A percentile compares a stretch with the other conserved stretches of the same genome.
Evolutionary conservation across 2,329 filamentous ascomycete species (phyloP).

Genomic region (Diaporthe citri): DNA sequence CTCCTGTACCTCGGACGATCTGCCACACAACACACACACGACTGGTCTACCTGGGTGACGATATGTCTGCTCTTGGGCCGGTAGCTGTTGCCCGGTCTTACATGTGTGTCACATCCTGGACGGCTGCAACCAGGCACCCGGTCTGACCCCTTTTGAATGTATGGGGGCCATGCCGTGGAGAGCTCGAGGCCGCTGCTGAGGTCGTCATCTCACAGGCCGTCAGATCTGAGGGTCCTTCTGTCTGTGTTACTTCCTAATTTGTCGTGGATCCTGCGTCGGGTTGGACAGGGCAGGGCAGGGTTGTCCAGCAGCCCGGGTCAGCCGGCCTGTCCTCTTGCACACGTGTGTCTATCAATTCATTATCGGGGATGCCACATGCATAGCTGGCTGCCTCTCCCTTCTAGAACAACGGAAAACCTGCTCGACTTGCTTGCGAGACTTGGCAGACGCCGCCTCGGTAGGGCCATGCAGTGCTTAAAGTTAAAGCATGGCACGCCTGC

Average conservation of each 20-base stretch:
- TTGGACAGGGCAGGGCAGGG: neutral
- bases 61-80: neutral
- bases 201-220: neutral
- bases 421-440: neutral
- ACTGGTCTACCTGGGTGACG: neutral
- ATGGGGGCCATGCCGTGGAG: neutral
- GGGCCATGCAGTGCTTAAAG: slow-evolving; percentile 10
- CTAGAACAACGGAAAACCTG: slow-evolving; percentile 10
- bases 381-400: slow-evolving; percentile 1
- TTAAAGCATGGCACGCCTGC: neutral
- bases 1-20: slow-evolving; percentile 1
- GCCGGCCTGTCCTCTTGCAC: neutral
- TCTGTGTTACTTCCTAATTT: neutral
- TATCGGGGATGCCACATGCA: neutral
- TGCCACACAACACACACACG: neutral
- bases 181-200: neutral
- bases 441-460: slow-evolving; percentile 7
- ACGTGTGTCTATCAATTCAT: neutral
- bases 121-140: too few species aligned
- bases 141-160: neutral
- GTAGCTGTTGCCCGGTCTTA: neutral
- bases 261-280: neutral
- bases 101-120: neutral
- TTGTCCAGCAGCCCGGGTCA: neutral
- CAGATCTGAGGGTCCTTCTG: neutral